Evolutionary conservation across 164 flowering plant species (phyloP).

Genomic region (Hamamelis virginiana): DNA sequence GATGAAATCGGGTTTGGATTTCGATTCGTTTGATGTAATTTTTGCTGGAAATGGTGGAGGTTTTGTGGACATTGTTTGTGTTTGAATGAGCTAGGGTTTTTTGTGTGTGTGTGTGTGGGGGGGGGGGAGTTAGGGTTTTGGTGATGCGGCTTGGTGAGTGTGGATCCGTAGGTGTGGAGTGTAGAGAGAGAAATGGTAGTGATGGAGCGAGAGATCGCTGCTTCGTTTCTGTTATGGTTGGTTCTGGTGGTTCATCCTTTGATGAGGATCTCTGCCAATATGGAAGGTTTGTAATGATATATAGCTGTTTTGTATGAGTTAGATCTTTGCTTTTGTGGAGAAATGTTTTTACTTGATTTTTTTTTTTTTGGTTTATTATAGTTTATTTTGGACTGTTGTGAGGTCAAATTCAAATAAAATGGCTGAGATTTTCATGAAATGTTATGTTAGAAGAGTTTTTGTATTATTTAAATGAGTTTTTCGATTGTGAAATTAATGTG

Average conservation of each 20-base stretch:
- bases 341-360: no score
- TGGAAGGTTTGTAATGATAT: slow-evolving; percentile 47
- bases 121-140: slow-evolving; percentile 8
- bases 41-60: slow-evolving; percentile 1
- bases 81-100: slow-evolving; percentile 24
- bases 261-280: slow-evolving; percentile 39
- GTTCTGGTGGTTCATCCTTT: slow-evolving; percentile 34
- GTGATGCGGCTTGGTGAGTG: background rate
- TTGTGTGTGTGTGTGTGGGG: no score
- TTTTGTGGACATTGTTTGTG: background rate
- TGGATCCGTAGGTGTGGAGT: slow-evolving; percentile 6
- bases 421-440: no score
- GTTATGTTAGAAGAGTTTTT: no score
- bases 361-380: no score
- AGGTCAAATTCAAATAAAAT: no score
- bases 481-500: no score
- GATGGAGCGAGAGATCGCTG: slow-evolving; percentile 33
- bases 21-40: slow-evolving; percentile 4
- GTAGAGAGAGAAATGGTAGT: background rate
- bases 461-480: no score
- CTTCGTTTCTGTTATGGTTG: slow-evolving; percentile 29
- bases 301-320: no score
- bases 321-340: background rate
- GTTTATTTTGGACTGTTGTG: no score
- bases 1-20: slow-evolving; percentile 12